Evolutionary conservation across 2,329 filamentous ascomycete species (phyloP).

Genomic region (Amylocarpus encephaloides): DNA sequence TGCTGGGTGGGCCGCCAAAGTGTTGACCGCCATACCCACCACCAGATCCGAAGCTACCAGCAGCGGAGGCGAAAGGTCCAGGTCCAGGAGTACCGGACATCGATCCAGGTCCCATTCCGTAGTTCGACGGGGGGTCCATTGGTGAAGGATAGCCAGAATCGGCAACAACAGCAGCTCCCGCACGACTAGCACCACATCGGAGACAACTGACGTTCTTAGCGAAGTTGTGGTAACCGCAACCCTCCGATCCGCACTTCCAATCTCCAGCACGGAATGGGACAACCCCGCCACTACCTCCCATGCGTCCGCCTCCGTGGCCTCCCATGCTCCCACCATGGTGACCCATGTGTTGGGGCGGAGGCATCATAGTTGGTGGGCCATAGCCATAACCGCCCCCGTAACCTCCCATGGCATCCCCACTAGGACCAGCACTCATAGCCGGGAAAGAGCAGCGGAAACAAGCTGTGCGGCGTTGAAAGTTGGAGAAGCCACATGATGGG

Average conservation of each 20-base stretch:
- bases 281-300: constrained; percentile 74
- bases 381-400: constrained; percentile 60
- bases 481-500: constrained; percentile 96
- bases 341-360: constrained; percentile 68
- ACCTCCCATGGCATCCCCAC: constrained; percentile 60
- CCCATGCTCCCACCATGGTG: constrained; percentile 47
- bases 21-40: constrained; percentile 65
- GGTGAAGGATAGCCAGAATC: constrained; percentile 87
- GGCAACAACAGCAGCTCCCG: constrained; percentile 86
- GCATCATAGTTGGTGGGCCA: constrained; percentile 73
- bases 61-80: constrained; percentile 65
- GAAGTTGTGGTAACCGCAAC: constrained; percentile 98
- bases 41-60: constrained; percentile 59
- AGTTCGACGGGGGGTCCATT: constrained; percentile 79
- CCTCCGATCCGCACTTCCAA: constrained; percentile 98
- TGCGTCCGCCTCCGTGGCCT: constrained; percentile 57
- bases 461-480: constrained; percentile 96
- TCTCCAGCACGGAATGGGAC: constrained; percentile 98
- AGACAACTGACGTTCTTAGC: constrained; percentile 98
- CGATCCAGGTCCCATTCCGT: constrained; percentile 79
- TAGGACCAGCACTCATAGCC: constrained; percentile 75
- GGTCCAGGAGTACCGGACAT: constrained; percentile 79
- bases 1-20: constrained; percentile 80
- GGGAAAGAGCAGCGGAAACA: constrained; percentile 99
- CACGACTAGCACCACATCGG: constrained; percentile 89